Evolutionary conservation across 2,329 filamentous ascomycete species (phyloP).

Genomic region (Neonectria punicea): DNA sequence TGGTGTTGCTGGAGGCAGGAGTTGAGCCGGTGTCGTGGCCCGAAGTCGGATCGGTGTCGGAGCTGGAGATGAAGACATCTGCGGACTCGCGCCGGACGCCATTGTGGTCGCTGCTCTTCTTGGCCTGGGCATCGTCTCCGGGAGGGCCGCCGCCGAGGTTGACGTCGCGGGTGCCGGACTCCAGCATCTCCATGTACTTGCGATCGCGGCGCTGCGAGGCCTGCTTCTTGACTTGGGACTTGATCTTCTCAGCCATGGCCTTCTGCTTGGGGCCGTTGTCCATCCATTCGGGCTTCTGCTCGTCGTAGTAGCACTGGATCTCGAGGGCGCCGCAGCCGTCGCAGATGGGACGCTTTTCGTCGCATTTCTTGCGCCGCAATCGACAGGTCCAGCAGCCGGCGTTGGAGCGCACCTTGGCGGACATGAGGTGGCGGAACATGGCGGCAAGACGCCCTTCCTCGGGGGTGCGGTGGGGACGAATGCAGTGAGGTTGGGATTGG

Average conservation of each 20-base stretch:
- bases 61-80: constrained; percentile 34
- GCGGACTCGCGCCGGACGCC: constrained; percentile 16
- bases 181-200: constrained; percentile 58
- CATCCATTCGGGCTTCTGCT: constrained; percentile 68
- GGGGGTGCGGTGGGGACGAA: neutral
- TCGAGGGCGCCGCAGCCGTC: constrained; percentile 61
- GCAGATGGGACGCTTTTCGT: constrained; percentile 64
- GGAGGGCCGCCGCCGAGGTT: constrained; percentile 26
- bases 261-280: constrained; percentile 61
- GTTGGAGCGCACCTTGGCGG: constrained; percentile 51
- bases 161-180: constrained; percentile 46
- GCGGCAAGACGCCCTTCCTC: constrained; percentile 1
- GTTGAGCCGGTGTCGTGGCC: constrained; percentile 39
- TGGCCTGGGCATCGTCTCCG: neutral
- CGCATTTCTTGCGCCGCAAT: constrained; percentile 70
- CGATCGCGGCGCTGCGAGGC: constrained; percentile 61
- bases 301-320: constrained; percentile 65
- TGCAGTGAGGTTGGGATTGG: neutral
- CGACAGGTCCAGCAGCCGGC: constrained; percentile 71
- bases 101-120: neutral
- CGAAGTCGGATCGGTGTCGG: constrained; percentile 43
- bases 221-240: constrained; percentile 66
- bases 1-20: constrained; percentile 46
- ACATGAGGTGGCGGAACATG: constrained; percentile 46
- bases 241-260: constrained; percentile 63